Conservation (phyloP, 768 basidiomycete genomes). For the Kwoniella sp. region DNA sequence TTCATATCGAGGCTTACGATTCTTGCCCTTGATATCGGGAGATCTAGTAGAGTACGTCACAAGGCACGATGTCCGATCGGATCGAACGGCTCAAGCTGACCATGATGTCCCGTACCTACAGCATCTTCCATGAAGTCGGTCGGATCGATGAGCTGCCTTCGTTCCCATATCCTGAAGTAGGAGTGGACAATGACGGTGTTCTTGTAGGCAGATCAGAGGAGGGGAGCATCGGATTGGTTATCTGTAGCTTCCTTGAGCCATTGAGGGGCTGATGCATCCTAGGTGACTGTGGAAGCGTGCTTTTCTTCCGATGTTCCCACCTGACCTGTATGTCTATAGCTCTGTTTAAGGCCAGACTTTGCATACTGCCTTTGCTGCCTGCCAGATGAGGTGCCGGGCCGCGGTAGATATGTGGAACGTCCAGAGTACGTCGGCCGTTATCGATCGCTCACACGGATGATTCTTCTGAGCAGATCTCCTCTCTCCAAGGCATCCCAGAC, state of each 20-base stretch:
- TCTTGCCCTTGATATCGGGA: conserved; percentile 48
- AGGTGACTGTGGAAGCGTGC: too few species aligned
- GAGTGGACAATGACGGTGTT: conserved; percentile 56
- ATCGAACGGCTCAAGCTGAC: not conserved
- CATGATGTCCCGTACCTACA: conserved; percentile 1
- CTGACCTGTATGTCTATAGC: too few species aligned
- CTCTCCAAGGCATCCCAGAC: not conserved
- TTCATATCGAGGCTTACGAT: conserved; percentile 50
- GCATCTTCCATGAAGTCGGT: conserved; percentile 56
- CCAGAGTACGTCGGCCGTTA: too few species aligned
- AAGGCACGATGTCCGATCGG: too few species aligned
- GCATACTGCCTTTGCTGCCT: too few species aligned
- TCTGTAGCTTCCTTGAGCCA: conserved; percentile 56
- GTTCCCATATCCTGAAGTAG: conserved; percentile 54
- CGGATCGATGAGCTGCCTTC: conserved; percentile 54
- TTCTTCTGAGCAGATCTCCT: not conserved
- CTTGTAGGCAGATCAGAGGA: conserved; percentile 45
- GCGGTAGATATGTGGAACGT: too few species aligned
- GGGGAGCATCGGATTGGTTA: conserved; percentile 52
- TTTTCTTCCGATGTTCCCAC: too few species aligned
- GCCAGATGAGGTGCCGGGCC: too few species aligned
- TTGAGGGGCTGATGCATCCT: conserved; percentile 9
- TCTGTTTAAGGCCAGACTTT: too few species aligned
- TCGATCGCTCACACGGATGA: too few species aligned
- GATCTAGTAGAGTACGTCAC: conserved; percentile 52